Percentiles rank a stretch among this genome's conserved stretches.
phyloP scores from a whole-genome alignment of 2,329 filamentous ascomycete species.

The Colletotrichum sp. region DNA sequence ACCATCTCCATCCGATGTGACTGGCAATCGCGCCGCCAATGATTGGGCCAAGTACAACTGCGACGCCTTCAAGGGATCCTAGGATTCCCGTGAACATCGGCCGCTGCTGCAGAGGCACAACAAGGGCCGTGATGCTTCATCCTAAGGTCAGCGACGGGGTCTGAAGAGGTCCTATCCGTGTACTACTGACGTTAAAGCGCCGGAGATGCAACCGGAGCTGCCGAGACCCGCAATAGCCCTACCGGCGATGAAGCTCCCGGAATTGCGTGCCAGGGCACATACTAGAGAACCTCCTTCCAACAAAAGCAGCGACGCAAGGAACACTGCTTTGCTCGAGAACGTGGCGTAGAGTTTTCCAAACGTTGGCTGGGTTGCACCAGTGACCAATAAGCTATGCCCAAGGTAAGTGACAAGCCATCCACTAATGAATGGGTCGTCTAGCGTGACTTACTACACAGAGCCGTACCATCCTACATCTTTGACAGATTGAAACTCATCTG shows the following conservation, averaged over 20 bases:
- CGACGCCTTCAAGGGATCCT: slow-evolving; percentile 48
- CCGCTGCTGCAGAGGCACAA: slow-evolving; percentile 29
- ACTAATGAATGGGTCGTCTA: background rate
- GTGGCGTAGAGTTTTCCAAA: slow-evolving; percentile 36
- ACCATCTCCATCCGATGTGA: slow-evolving; percentile 42
- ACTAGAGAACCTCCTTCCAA: background rate
- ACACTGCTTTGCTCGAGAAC: slow-evolving; percentile 38
- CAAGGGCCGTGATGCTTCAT: slow-evolving; percentile 32
- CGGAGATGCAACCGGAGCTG: slow-evolving; percentile 30
- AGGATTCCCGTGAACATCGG: slow-evolving; percentile 43
- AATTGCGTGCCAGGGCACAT: background rate
- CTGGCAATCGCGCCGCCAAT: background rate
- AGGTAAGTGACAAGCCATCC: background rate
- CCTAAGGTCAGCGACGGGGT: slow-evolving; percentile 29
- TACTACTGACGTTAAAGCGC: slow-evolving; percentile 40
- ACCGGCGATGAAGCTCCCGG: background rate
- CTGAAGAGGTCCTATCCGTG: background rate
- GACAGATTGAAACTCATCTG: slow-evolving; percentile 39
- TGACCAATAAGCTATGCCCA: slow-evolving; percentile 28
- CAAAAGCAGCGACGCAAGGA: background rate
- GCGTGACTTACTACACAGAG: slow-evolving; percentile 32
- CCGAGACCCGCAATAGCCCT: slow-evolving; percentile 4
- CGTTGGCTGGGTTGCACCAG: slow-evolving; percentile 24
- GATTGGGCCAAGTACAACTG: background rate
- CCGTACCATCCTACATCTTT: slow-evolving; percentile 53